Percentiles rank a stretch among this genome's conserved stretches.
Conservation (phyloP, 805 yeast genomes). For the Zygoascus flipseniorum region DNA sequence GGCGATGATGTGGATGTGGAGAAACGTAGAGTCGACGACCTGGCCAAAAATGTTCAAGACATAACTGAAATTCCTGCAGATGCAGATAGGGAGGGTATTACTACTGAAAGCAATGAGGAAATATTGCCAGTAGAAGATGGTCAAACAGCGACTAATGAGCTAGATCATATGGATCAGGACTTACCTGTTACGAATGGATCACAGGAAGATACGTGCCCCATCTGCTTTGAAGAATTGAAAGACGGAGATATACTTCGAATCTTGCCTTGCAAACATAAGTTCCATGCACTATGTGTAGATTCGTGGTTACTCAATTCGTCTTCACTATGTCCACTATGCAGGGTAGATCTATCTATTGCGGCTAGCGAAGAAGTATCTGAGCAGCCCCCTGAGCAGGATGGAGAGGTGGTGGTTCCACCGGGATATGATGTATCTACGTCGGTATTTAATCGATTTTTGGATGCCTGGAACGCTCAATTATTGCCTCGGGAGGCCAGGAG, state of each 20-base stretch:
- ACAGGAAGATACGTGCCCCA: constrained; percentile 46
- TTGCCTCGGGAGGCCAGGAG: constrained; percentile 23
- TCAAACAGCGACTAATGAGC: neutral
- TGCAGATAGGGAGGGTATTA: neutral
- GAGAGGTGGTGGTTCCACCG: constrained; percentile 7
- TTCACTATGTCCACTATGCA: constrained; percentile 80
- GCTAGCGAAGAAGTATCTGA: constrained; percentile 16
- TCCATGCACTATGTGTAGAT: constrained; percentile 72
- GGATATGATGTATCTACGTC: constrained; percentile 17
- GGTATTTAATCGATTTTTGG: constrained; percentile 22
- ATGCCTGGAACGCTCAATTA: constrained; percentile 25
- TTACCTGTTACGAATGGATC: constrained; percentile 20
- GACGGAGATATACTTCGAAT: constrained; percentile 57
- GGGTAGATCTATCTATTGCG: constrained; percentile 43
- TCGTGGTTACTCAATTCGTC: constrained; percentile 72
- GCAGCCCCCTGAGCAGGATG: constrained; percentile 11
- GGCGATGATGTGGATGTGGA: neutral
- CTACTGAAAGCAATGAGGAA: neutral
- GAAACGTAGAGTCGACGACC: neutral
- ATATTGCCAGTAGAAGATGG: neutral
- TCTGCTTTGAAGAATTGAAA: constrained; percentile 63
- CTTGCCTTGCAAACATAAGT: constrained; percentile 73
- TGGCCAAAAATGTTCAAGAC: neutral
- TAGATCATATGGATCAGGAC: neutral
- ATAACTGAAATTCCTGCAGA: neutral